A percentile compares a stretch with the other conserved stretches of the same genome.
phyloP scores from a whole-genome alignment of 495 filamentous ascomycete species.

The Platismatia glauca region DNA sequence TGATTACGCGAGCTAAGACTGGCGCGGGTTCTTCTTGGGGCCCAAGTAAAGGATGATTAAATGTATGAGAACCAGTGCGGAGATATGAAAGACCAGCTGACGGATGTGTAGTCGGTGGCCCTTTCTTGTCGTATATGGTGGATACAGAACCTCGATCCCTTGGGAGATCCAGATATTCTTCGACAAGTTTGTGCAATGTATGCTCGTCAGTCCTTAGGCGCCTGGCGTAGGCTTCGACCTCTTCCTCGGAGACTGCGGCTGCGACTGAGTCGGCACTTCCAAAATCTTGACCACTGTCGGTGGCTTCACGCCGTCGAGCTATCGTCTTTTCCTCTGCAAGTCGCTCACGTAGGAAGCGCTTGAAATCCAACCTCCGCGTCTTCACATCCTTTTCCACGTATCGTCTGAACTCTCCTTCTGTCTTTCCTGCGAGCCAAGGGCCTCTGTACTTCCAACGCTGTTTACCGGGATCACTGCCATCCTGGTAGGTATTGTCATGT shows the following conservation, averaged over 20 bases:
- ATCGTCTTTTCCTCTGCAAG: constrained; percentile 36
- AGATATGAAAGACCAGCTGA: constrained; percentile 83
- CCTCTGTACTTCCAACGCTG: constrained; percentile 67
- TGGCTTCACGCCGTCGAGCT: constrained; percentile 34
- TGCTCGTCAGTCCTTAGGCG: constrained; percentile 46
- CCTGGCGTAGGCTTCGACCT: constrained; percentile 53
- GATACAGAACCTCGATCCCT: constrained; percentile 15
- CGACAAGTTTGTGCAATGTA: constrained; percentile 37
- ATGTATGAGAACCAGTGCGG: constrained; percentile 56
- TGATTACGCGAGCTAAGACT: constrained; percentile 60
- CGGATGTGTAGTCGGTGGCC: constrained; percentile 80
- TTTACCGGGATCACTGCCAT: constrained; percentile 29
- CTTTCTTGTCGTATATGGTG: constrained; percentile 42
- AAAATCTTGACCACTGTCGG: constrained; percentile 40
- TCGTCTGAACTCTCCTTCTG: constrained; percentile 57
- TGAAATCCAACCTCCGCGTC: constrained; percentile 52
- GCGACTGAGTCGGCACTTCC: constrained; percentile 25
- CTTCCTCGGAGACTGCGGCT: constrained; percentile 47
- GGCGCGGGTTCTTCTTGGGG: constrained; percentile 56
- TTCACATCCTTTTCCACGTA: constrained; percentile 57
- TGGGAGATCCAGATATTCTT: constrained; percentile 43
- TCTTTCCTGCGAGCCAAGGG: constrained; percentile 74
- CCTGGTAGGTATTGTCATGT: constrained; percentile 39
- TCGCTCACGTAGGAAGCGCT: constrained; percentile 46
- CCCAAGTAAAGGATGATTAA: constrained; percentile 77